Evolutionary conservation across 345 rosid genomes (phyloP).

Genomic region (Linum tenue): DNA sequence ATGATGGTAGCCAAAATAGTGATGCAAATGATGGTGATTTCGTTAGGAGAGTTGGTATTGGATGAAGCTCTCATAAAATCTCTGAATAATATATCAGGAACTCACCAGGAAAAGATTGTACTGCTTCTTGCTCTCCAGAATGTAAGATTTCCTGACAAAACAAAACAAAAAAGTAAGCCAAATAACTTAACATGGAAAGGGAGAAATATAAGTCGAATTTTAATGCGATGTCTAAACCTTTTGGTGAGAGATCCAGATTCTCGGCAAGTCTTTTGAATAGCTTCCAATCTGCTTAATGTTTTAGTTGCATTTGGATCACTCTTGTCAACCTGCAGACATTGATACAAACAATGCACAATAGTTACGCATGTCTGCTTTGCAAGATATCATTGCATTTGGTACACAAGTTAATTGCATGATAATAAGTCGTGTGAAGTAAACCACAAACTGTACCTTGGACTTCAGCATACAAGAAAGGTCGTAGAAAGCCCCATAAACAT

Average conservation of each 20-base stretch:
- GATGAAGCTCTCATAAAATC: neutral
- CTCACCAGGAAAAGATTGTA: neutral
- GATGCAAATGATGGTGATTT: neutral
- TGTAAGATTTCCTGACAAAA: constrained; percentile 43
- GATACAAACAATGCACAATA: too few species aligned
- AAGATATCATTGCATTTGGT: too few species aligned
- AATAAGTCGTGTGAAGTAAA: neutral
- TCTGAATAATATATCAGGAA: neutral
- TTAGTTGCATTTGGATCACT: constrained; percentile 63
- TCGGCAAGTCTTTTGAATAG: constrained; percentile 50
- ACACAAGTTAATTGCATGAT: neutral
- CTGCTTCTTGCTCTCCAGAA: constrained; percentile 16
- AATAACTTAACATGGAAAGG: neutral
- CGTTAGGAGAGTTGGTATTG: neutral
- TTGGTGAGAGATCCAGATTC: constrained; percentile 44
- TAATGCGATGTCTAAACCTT: constrained; percentile 29
- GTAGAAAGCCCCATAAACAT: constrained; percentile 81
- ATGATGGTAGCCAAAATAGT: neutral
- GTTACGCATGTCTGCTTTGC: neutral
- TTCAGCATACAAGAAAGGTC: neutral
- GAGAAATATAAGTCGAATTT: neutral
- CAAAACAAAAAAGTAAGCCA: constrained; percentile 3
- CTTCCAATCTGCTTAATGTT: constrained; percentile 53
- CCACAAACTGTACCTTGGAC: neutral
- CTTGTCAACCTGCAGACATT: constrained; percentile 43